Percentiles rank a stretch among this genome's conserved stretches.
phyloP scores from a whole-genome alignment of 768 basidiomycete species.

The Mycena indigotica region DNA sequence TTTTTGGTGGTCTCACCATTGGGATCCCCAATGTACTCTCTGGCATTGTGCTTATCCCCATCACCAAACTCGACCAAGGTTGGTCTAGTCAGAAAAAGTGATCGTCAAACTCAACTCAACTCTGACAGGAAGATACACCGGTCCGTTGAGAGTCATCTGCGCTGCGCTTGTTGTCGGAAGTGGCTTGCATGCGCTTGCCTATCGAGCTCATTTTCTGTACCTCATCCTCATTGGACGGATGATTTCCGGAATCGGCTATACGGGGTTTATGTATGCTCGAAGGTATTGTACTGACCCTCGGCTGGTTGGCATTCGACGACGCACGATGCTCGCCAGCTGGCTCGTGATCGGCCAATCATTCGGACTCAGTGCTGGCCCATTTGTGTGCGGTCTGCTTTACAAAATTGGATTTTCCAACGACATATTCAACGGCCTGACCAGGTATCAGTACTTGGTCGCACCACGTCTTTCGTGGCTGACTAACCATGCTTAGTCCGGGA shows the following conservation, averaged over 20 bases:
- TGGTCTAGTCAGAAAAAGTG: background rate
- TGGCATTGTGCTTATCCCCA: conserved; percentile 43
- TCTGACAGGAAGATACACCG: background rate
- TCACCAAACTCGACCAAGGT: conserved; percentile 47
- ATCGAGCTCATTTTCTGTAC: conserved; percentile 30
- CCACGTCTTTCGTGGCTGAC: too few relatives aligned
- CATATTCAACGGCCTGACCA: conserved; percentile 53
- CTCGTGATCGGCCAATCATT: conserved; percentile 49
- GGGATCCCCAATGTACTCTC: conserved; percentile 46
- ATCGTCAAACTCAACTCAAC: background rate
- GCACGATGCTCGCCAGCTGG: conserved; percentile 53
- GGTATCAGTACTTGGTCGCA: conserved; percentile 4
- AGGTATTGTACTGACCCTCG: conserved; percentile 52
- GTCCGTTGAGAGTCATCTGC: background rate
- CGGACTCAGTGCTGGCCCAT: conserved; percentile 52
- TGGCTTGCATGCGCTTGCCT: conserved; percentile 1
- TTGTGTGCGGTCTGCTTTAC: conserved; percentile 51
- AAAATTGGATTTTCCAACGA: conserved; percentile 46
- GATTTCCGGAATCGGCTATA: conserved; percentile 43
- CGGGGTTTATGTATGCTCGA: conserved; percentile 46
- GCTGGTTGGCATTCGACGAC: conserved; percentile 41
- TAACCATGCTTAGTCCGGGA: conserved; percentile 49
- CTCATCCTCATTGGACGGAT: conserved; percentile 49
- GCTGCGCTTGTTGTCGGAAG: background rate
- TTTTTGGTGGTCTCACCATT: conserved; percentile 50